Percentiles rank a stretch among this genome's conserved stretches.
Evolutionary conservation across 768 basidiomycete species (phyloP).

Genomic region (Auricularia sp.): DNA sequence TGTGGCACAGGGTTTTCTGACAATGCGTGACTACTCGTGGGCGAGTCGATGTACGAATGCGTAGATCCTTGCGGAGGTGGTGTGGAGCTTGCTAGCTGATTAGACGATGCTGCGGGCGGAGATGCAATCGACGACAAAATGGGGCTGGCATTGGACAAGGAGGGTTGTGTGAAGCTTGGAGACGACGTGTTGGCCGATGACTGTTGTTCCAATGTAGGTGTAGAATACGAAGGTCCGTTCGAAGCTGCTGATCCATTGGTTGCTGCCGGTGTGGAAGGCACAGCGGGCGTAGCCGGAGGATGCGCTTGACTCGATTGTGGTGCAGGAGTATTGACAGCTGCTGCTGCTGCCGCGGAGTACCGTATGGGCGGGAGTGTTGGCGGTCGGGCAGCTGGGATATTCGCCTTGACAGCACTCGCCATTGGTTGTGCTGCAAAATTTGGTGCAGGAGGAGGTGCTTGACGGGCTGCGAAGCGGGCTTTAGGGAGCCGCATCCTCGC

Average conservation of each 20-base stretch:
- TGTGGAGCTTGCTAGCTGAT: slow-evolving; percentile 9
- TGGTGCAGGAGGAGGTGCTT: slow-evolving; percentile 62
- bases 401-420: slow-evolving; percentile 64
- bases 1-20: slow-evolving; percentile 40
- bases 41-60: slow-evolving; percentile 42
- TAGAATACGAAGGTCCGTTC: slow-evolving; percentile 25
- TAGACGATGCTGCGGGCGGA: slow-evolving; percentile 38
- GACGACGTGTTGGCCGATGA: slow-evolving; percentile 41
- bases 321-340: slow-evolving; percentile 32
- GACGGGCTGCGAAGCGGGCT: slow-evolving; percentile 29
- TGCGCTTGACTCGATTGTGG: slow-evolving; percentile 8
- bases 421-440: slow-evolving; percentile 76
- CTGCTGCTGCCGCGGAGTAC: slow-evolving; percentile 87
- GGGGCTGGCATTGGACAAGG: slow-evolving; percentile 54
- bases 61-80: slow-evolving; percentile 18
- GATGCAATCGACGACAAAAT: slow-evolving; percentile 61
- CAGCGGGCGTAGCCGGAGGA: slow-evolving; percentile 5
- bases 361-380: slow-evolving; percentile 67
- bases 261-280: slow-evolving; percentile 29
- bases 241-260: slow-evolving; percentile 12
- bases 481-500: not conserved
- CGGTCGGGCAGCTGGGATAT: slow-evolving; percentile 45
- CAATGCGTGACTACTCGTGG: slow-evolving; percentile 52
- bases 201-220: slow-evolving; percentile 24
- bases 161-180: slow-evolving; percentile 78